Conservation (phyloP, 805 yeast genomes). For the Saccharomycopsis vini region DNA sequence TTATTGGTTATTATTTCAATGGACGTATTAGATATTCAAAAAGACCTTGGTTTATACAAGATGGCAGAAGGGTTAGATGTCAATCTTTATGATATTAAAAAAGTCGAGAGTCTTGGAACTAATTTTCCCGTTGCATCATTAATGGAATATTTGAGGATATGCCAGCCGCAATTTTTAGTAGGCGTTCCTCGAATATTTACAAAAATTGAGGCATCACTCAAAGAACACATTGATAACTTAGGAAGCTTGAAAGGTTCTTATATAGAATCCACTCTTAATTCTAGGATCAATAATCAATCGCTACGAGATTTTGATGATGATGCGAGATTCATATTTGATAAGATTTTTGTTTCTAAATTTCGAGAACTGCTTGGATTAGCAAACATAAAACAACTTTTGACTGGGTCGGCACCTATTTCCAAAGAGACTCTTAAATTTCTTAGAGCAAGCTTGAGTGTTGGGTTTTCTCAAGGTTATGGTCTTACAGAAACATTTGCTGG, state of each 20-base stretch:
- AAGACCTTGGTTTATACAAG: slow-evolving; percentile 23
- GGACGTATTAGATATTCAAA: slow-evolving; percentile 31
- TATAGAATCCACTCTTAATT: slow-evolving; percentile 1
- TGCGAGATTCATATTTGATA: slow-evolving; percentile 26
- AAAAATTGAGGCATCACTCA: slow-evolving; percentile 41
- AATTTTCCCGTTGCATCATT: slow-evolving; percentile 34
- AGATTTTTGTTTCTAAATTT: slow-evolving; percentile 28
- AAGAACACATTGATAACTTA: slow-evolving; percentile 29
- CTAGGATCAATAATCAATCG: slow-evolving; percentile 14
- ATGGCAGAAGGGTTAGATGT: slow-evolving; percentile 23
- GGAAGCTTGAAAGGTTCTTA: slow-evolving; percentile 3
- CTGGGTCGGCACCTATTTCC: slow-evolving; percentile 57
- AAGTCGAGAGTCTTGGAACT: slow-evolving; percentile 28
- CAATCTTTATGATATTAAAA: slow-evolving; percentile 23
- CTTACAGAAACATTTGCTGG: slow-evolving; percentile 48
- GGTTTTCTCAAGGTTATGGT: slow-evolving; percentile 45
- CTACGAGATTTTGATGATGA: slow-evolving; percentile 16
- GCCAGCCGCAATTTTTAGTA: slow-evolving; percentile 37
- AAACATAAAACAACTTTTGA: slow-evolving; percentile 24
- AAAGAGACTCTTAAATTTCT: slow-evolving; percentile 46
- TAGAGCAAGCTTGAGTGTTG: slow-evolving; percentile 40
- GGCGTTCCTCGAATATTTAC: slow-evolving; percentile 50
- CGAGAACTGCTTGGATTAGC: slow-evolving; percentile 32
- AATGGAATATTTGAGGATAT: slow-evolving; percentile 38
- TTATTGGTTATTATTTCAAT: slow-evolving; percentile 39